Conservation (phyloP, 768 basidiomycete genomes). For the Suillus paluster region DNA sequence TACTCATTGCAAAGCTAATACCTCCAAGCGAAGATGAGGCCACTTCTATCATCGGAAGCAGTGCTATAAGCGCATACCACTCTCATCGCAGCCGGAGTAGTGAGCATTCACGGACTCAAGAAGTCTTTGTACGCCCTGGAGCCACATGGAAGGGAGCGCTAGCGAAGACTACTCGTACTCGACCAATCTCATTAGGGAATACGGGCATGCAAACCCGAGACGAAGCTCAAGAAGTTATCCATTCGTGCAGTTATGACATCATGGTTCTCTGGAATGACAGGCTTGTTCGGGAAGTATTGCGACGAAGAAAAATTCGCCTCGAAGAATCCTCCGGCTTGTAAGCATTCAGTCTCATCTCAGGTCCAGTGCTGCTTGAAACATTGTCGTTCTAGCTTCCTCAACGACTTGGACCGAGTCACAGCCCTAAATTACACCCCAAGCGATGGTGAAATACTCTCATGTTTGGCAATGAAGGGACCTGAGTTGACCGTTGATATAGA, state of each 20-base stretch:
- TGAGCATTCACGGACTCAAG: constrained; percentile 37
- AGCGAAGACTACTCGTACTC: constrained; percentile 37
- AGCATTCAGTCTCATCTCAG: constrained; percentile 10
- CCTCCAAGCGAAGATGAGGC: constrained; percentile 64
- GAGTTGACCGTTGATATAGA: constrained; percentile 33
- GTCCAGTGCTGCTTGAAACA: background rate
- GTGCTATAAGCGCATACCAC: constrained; percentile 23
- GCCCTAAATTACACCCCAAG: constrained; percentile 48
- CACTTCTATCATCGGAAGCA: constrained; percentile 23
- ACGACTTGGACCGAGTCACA: constrained; percentile 55
- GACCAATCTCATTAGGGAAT: constrained; percentile 31
- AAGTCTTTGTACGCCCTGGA: constrained; percentile 61
- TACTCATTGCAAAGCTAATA: constrained; percentile 76
- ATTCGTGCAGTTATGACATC: constrained; percentile 47
- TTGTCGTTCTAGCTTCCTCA: constrained; percentile 43
- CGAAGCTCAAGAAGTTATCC: constrained; percentile 46
- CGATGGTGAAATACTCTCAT: constrained; percentile 40
- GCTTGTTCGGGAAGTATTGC: constrained; percentile 46
- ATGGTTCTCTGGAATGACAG: constrained; percentile 49
- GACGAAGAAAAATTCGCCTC: constrained; percentile 47
- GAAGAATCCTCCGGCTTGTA: constrained; percentile 59
- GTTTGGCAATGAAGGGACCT: background rate
- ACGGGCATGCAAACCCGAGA: constrained; percentile 34
- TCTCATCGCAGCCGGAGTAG: constrained; percentile 20
- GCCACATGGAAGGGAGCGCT: constrained; percentile 67